Conservation (phyloP, 805 yeast genomes). For the Yamadazyma laniorum region DNA sequence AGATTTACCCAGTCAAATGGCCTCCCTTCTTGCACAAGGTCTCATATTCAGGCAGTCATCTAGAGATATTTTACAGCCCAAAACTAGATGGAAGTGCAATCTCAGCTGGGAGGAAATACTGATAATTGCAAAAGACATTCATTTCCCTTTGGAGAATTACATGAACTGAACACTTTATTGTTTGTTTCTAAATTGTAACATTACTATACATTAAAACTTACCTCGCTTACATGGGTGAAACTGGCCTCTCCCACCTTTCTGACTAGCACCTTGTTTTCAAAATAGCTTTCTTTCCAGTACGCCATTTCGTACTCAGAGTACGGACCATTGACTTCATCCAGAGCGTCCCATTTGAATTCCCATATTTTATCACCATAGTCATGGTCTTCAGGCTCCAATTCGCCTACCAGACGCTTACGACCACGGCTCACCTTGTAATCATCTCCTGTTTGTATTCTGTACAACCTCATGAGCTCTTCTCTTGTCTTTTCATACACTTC, state of each 20-base stretch:
- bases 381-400: conserved; percentile 8
- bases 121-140: conserved; percentile 59
- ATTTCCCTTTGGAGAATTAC: conserved; percentile 65
- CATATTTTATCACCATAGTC: conserved; percentile 29
- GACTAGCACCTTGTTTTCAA: conserved; percentile 45
- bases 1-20: conserved; percentile 54
- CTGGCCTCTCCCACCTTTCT: conserved; percentile 25
- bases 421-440: conserved; percentile 17
- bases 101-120: conserved; percentile 65
- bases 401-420: conserved; percentile 15
- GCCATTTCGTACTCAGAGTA: conserved; percentile 53
- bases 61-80: conserved; percentile 60
- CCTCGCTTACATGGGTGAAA: conserved; percentile 24
- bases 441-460: conserved; percentile 23
- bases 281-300: conserved; percentile 52
- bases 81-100: conserved; percentile 76
- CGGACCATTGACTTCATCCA: conserved; percentile 46
- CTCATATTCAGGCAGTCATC: conserved; percentile 42
- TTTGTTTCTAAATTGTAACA: neutral
- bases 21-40: conserved; percentile 57
- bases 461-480: conserved; percentile 51
- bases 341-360: conserved; percentile 40
- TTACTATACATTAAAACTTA: conserved; percentile 16
- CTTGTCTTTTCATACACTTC: conserved; percentile 53
- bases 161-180: conserved; percentile 21